Evolutionary conservation across 805 yeast species (phyloP).

Genomic region (Komagataella mondaviorum): DNA sequence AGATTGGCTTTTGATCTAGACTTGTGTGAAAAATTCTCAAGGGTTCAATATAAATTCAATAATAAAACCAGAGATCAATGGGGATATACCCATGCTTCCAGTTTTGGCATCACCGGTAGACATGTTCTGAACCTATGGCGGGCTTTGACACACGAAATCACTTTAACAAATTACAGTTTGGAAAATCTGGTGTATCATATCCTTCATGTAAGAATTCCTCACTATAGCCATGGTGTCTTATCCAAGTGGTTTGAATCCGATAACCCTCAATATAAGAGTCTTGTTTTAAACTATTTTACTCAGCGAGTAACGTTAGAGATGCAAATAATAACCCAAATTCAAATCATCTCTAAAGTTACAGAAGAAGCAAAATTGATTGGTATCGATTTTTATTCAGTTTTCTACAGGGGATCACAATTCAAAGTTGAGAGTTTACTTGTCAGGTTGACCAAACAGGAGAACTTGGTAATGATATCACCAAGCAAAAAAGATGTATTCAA

Average conservation of each 20-base stretch:
- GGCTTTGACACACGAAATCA: conserved; percentile 45
- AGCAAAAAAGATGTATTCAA: conserved; percentile 67
- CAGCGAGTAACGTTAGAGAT: conserved; percentile 29
- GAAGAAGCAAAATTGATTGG: conserved; percentile 84
- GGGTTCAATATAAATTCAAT: conserved; percentile 34
- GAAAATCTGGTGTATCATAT: conserved; percentile 66
- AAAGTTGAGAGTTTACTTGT: conserved; percentile 80
- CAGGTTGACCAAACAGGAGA: conserved; percentile 67
- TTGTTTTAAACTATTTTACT: conserved; percentile 31
- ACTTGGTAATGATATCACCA: conserved; percentile 63
- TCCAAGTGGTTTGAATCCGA: conserved; percentile 27
- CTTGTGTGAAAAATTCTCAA: conserved; percentile 42
- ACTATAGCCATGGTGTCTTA: conserved; percentile 32
- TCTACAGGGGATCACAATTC: conserved; percentile 85
- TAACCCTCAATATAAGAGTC: conserved; percentile 11
- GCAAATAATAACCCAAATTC: conserved; percentile 43
- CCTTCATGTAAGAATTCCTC: conserved; percentile 57
- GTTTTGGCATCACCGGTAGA: conserved; percentile 59
- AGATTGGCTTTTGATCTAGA: conserved; percentile 31
- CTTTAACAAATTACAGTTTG: conserved; percentile 52
- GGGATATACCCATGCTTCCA: conserved; percentile 74
- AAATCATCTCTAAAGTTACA: conserved; percentile 52
- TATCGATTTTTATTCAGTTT: conserved; percentile 77
- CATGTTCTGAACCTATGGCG: conserved; percentile 85
- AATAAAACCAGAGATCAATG: conserved; percentile 55